phyloP scores from a whole-genome alignment of 257 asterid genomes.

The Solanum acaule region DNA sequence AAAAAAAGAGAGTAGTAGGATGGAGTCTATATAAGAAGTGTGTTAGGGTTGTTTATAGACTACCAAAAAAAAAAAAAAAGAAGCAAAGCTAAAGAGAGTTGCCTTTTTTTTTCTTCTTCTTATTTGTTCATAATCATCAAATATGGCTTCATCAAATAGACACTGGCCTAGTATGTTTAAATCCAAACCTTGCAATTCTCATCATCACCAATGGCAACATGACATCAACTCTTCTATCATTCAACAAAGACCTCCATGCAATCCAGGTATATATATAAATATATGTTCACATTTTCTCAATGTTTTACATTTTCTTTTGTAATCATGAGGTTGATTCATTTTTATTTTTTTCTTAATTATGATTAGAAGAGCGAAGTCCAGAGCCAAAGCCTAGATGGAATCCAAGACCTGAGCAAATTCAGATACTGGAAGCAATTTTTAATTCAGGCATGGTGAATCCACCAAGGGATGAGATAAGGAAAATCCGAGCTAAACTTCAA shows the following conservation, averaged over 20 bases:
- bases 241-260: conserved; percentile 15
- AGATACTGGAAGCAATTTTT: conserved; percentile 79
- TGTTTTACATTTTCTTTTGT: not conserved
- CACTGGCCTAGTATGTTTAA: conserved; percentile 58
- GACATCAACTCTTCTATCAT: conserved; percentile 43
- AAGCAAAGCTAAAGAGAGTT: not conserved
- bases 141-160: conserved; percentile 40
- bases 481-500: conserved; percentile 74
- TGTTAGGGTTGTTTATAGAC: conserved; percentile 9
- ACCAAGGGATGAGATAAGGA: conserved; percentile 80
- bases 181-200: conserved; percentile 47
- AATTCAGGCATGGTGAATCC: conserved; percentile 98
- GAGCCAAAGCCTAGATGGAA: conserved; percentile 99
- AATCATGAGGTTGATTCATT: not conserved
- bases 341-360: not conserved
- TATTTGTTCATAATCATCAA: not conserved
- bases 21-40: conserved; percentile 14
- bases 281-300: not conserved
- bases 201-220: conserved; percentile 62
- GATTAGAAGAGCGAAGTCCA: conserved; percentile 46
- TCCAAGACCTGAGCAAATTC: conserved; percentile 86
- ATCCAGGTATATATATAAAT: conserved; percentile 15
- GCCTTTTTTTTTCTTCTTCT: not conserved
- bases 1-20: conserved; percentile 19
- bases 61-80: not conserved